phyloP scores from a whole-genome alignment of 306 rosid species.

The Crotalaria pallida region DNA sequence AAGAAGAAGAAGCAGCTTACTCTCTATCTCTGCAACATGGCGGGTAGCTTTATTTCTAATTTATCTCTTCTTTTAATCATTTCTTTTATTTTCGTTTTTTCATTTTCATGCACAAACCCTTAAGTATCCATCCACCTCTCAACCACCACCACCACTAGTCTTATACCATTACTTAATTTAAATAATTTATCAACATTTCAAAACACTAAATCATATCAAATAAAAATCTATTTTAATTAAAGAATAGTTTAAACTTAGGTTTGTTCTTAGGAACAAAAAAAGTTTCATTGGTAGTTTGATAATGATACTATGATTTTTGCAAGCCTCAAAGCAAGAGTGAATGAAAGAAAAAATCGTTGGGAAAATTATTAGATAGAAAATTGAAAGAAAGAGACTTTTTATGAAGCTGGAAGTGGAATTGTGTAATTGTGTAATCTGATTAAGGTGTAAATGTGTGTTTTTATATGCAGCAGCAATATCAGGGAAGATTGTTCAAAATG shows the following conservation, averaged over 20 bases:
- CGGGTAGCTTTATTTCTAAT: constrained; percentile 22
- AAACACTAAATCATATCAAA: background rate
- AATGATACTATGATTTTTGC: background rate
- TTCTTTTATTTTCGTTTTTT: too few species aligned
- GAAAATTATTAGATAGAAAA: constrained; percentile 1
- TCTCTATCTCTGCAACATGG: too few species aligned
- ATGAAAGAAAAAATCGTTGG: background rate
- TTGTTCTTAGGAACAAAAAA: too few species aligned
- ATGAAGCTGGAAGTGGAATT: constrained; percentile 31
- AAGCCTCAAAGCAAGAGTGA: background rate
- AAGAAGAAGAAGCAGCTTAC: too few species aligned
- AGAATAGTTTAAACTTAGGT: background rate
- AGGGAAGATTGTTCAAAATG: constrained; percentile 84
- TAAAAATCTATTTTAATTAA: background rate
- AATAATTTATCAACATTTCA: background rate
- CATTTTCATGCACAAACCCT: background rate
- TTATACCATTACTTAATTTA: background rate
- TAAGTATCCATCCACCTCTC: background rate
- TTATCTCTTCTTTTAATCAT: background rate
- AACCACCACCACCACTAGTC: background rate
- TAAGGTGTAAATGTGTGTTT: constrained; percentile 56
- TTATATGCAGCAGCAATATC: constrained; percentile 61
- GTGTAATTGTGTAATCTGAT: too few species aligned
- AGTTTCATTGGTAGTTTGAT: too few species aligned
- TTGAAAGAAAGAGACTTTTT: background rate